Conservation (phyloP, 2,329 filamentous ascomycete species). For the Curvularia spicifera region DNA sequence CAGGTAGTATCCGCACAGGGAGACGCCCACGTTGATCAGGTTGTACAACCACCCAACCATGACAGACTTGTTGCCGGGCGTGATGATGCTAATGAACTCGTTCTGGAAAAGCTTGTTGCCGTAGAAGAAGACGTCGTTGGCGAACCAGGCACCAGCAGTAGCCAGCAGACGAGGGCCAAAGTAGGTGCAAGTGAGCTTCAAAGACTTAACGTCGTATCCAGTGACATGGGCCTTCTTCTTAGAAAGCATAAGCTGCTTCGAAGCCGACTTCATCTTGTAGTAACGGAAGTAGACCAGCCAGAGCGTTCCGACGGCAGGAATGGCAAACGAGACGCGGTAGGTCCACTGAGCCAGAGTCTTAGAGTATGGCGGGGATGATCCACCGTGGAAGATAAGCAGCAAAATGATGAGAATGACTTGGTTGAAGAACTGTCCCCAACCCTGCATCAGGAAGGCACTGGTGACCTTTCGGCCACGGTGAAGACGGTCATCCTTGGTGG, state of each 20-base stretch:
- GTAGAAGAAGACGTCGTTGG: conserved; percentile 98
- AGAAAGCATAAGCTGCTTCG: conserved; percentile 77
- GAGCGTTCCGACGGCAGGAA: conserved; percentile 86
- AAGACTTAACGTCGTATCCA: conserved; percentile 87
- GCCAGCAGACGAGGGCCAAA: conserved; percentile 88
- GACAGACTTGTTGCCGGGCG: conserved; percentile 70
- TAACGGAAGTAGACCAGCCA: conserved; percentile 97
- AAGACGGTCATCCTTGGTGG: conserved; percentile 88
- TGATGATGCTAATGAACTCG: conserved; percentile 86
- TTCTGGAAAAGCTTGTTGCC: conserved; percentile 97
- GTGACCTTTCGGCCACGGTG: conserved; percentile 96
- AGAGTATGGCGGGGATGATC: conserved; percentile 76
- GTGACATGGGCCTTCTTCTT: conserved; percentile 90
- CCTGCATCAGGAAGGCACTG: conserved; percentile 96
- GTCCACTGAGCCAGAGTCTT: conserved; percentile 82
- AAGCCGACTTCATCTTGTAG: conserved; percentile 90
- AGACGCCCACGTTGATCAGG: conserved; percentile 86
- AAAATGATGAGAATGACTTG: conserved; percentile 87
- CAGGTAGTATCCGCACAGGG: conserved; percentile 85
- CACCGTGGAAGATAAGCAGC: conserved; percentile 86
- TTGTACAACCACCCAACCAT: conserved; percentile 93
- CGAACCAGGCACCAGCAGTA: conserved; percentile 89
- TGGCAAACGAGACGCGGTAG: conserved; percentile 89
- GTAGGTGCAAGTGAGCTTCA: conserved; percentile 77
- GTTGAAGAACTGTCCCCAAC: conserved; percentile 96